Base-by-base conservation (phyloP, 352 stramenopile species). In the Phytophthora chlamydospora region DNA sequence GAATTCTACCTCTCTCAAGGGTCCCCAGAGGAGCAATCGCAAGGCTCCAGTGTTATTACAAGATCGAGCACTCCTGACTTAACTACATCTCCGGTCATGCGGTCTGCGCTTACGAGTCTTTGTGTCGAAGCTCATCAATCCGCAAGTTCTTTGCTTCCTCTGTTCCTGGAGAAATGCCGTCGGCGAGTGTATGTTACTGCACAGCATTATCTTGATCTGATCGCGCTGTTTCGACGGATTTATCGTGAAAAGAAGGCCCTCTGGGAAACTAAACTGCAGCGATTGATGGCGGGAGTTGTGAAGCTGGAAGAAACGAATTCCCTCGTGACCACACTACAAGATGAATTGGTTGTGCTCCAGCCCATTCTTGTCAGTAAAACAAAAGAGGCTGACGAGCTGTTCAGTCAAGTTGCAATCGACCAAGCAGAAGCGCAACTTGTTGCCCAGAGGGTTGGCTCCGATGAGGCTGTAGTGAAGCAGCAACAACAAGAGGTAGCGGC, bases 141-240 rank as follows among this genome's bases (percentile, higher is more conserved):
- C 0, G 62, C 74, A 1, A 53, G 59, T 13, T 13, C 21, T 1
- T 4, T 66, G n/a, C 54, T 73, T 5, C 38, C 45, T 8, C 49
- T 62, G 4, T 91, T 89, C 53, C 56, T 85, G 7, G 24, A 45
- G 2, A 36, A 68, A 10, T 74, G 43, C 31, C 68, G 76, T 38
- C 62, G 85, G 0, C 70, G 71, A 6, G 74, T 89, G 12, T 85
- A 83, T 49, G 62, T 91, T 16, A 93, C 85, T 6, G 93, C 90
- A 17, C 85, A 93, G 35, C 85, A 96, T 43, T 97, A 97, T 49
- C 72, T 98, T 12, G 91, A 97, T 50, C 60, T 98, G 12, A 93
- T 98, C 19, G 64, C 84, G 4, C 78, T 95, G 16, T 98, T 96
- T 24, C 54, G 87, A n/a, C 62, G 80, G 5, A 89, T 96, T 41